Evolutionary conservation across 768 basidiomycete species (phyloP), one percentile per base, ranked within the genome.

Genomic region (Termitomyces sp.): DNA sequence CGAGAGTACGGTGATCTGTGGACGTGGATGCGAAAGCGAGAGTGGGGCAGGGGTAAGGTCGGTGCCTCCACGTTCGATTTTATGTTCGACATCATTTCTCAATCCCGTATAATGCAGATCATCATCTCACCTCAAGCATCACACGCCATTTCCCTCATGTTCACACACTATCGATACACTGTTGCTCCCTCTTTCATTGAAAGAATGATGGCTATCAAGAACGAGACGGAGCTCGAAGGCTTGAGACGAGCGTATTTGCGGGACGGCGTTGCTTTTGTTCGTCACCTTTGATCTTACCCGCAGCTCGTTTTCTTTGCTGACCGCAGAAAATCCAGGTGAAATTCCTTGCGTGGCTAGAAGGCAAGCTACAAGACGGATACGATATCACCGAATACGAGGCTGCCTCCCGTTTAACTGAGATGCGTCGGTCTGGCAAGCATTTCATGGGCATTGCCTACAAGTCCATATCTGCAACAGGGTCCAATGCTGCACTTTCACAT

Each of bases 401-500:
- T 13, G 92, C 87, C 1, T 92, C 88, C 72, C 84, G 91, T 57
- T 76, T 97, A 59, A 90, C 87, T 0, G 87, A 91, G 74, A 92
- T 84, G 71, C 81, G 94, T 62, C 78, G 84, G 68, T 81, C 85
- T 68, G 80, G 84, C 66, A 87, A 88, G 74, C 76, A 89, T 65
- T 93, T 88, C 70, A 87, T 87, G 85, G 92, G 92, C 6, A 84
- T 92, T 18, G 93, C 93, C 7, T 95, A 95, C 65, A 90, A 92
- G 74, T 92, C 88, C 58, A 96, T 98, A 63, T 92, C 90, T 24
- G 96, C 92, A 2, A 87, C 84, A 42, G 96, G 96, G 3, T 81
- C 91, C 2, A 96, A 99, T 70, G 96, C 92, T 58, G 97, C 96
- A 18, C 75, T 98, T 24, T 95, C 97, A 4, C 97, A 99, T 75